Evolutionary conservation across 768 basidiomycete species (phyloP), one percentile per base, ranked within the genome.

Genomic region (Lepiota venenata): DNA sequence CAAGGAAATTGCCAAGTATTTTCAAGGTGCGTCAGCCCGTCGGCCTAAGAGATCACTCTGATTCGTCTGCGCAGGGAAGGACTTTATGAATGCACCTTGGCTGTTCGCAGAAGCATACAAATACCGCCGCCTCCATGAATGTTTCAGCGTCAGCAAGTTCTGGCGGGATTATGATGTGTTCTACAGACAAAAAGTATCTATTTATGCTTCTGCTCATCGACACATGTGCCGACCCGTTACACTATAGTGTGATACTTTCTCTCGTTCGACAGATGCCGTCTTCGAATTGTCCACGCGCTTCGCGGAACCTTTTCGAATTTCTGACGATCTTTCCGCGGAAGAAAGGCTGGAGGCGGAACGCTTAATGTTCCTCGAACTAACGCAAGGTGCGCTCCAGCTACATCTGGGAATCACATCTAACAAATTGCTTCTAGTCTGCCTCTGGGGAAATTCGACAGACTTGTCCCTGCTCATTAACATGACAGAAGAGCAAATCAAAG

Each of bases 371-470:
- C 74, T 88, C 43, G 95, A 98, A 68, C 71, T 98, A 46, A 94
- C 93, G 3, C 95, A 97, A 80, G 85, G 90, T 89, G 56, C 45
- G 75, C 63, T 29, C 42, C 38, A 20, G 42, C 38, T 2, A 44
- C 43, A 12, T 58, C 38, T 56, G 18, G 9, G 18, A 32, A 14
- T 15, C 41, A 5, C 20, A 27, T 25, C 16, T 5, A 18, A 57
- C 56, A 27, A 56, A 20, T 41, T 39, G n/a, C 42, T 44, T 52
- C 43, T 46, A 91, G 93, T 97, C 49, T 96, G 93, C 66, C 78
- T 96, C 11, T 97, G 94, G 94, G 95, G 95, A 14, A 97, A 98
- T 71, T 93, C 94, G 8, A 98, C 95, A 47, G 95, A 97, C 70
- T 77, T 97, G 47, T 96, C 93, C 2, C 79, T 98, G 36, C 78